phyloP scores from a whole-genome alignment of 2,329 filamentous ascomycete genomes.

The Pseudocercospora fuligena region DNA sequence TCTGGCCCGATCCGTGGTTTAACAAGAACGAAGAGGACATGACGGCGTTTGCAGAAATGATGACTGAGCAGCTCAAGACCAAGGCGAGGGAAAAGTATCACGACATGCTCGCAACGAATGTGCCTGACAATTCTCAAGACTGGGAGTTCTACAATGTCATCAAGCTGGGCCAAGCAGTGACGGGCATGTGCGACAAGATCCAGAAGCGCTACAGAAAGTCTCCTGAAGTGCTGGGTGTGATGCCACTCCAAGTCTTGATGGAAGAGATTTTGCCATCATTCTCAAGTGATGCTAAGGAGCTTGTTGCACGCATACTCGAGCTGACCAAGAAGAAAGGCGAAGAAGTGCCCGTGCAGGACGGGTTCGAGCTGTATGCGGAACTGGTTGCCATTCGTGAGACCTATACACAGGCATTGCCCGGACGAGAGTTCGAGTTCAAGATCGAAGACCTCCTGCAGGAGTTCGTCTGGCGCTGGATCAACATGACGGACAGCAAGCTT shows the following conservation, averaged over 20 bases:
- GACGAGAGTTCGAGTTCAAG: conserved; percentile 78
- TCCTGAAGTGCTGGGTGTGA: conserved; percentile 81
- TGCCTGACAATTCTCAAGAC: conserved; percentile 77
- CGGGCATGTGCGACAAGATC: conserved; percentile 83
- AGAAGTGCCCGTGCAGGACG: conserved; percentile 86
- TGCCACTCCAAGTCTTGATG: conserved; percentile 72
- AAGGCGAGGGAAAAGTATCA: conserved; percentile 82
- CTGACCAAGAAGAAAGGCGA: conserved; percentile 69
- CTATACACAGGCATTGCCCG: conserved; percentile 75
- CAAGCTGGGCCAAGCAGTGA: conserved; percentile 82
- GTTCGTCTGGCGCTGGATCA: conserved; percentile 97
- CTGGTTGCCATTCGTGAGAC: conserved; percentile 83
- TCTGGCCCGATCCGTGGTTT: conserved; percentile 79
- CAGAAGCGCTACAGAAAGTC: conserved; percentile 90
- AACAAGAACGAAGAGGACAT: conserved; percentile 70
- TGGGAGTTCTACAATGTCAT: conserved; percentile 95
- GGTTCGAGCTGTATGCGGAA: conserved; percentile 90
- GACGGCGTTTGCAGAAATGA: conserved; percentile 71
- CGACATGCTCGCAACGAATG: conserved; percentile 75
- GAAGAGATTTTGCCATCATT: conserved; percentile 87
- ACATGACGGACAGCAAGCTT: conserved; percentile 77
- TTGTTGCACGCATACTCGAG: conserved; percentile 80
- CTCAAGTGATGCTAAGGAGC: conserved; percentile 83
- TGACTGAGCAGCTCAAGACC: conserved; percentile 72
- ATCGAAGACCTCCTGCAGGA: conserved; percentile 84